phyloP scores from a whole-genome alignment of 768 basidiomycete species.

The Tylopilus rubrobrunneus region DNA sequence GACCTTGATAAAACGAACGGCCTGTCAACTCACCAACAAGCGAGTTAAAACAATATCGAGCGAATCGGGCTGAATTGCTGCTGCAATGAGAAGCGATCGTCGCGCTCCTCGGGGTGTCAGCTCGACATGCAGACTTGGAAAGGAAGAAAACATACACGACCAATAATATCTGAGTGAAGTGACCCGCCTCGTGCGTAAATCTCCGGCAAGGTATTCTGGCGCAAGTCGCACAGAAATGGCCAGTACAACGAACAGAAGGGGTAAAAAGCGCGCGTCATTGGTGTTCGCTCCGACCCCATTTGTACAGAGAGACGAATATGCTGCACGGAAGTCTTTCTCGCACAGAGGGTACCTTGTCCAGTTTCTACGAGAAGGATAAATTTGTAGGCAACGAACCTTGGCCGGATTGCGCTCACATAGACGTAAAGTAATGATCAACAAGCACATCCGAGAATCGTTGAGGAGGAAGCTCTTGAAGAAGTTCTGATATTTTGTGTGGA shows the following conservation, averaged over 20 bases:
- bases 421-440: slow-evolving; percentile 75
- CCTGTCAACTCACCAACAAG: slow-evolving; percentile 50
- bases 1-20: neutral
- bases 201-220: slow-evolving; percentile 80
- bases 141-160: slow-evolving; percentile 67
- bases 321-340: slow-evolving; percentile 73
- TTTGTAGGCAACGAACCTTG: neutral
- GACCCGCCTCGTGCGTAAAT: slow-evolving; percentile 67
- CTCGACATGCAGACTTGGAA: slow-evolving; percentile 1
- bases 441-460: slow-evolving; percentile 70
- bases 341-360: slow-evolving; percentile 93
- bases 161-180: slow-evolving; percentile 91
- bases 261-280: slow-evolving; percentile 79
- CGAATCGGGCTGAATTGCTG: slow-evolving; percentile 90
- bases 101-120: slow-evolving; percentile 53
- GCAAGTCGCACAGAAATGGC: slow-evolving; percentile 84
- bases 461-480: slow-evolving; percentile 85
- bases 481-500: slow-evolving; percentile 85
- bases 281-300: slow-evolving; percentile 63
- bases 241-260: slow-evolving; percentile 89
- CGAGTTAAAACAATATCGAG: slow-evolving; percentile 89
- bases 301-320: slow-evolving; percentile 64
- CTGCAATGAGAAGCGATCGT: slow-evolving; percentile 83
- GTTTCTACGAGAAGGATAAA: slow-evolving; percentile 49
- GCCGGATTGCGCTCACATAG: slow-evolving; percentile 48